These are phyloP conservation scores for Cryptococcus neoformans DNA, from an alignment of 1,284 basidiomycete species.

Conservation along the genomic window DNA sequence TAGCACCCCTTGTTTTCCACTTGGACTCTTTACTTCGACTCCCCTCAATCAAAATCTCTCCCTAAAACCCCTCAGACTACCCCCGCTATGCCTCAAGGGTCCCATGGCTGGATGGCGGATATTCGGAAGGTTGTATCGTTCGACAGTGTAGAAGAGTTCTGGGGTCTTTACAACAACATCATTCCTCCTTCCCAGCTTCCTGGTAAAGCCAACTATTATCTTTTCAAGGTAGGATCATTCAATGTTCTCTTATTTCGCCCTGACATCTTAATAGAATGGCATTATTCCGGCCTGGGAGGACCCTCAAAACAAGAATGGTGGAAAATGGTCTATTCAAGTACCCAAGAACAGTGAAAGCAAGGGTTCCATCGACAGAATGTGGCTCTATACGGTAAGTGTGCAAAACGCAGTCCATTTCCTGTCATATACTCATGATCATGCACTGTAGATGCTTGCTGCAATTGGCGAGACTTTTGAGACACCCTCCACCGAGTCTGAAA, in stretches of 20 bases:
- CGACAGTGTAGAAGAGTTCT: conserved; percentile 95
- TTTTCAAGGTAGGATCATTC: conserved; percentile 70
- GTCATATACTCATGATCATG: too few species aligned
- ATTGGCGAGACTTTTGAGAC: conserved; percentile 97
- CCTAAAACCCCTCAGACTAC: conserved; percentile 81
- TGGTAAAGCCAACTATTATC: conserved; percentile 96
- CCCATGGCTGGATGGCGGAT: conserved; percentile 83
- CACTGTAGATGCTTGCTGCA: conserved; percentile 82
- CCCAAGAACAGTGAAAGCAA: conserved; percentile 90
- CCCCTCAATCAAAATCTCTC: conserved; percentile 78
- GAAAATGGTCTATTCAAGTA: conserved; percentile 98
- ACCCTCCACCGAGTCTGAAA: conserved; percentile 48
- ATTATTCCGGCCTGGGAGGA: conserved; percentile 98
- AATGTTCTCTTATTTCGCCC: not conserved
- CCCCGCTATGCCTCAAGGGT: conserved; percentile 64
- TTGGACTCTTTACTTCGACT: conserved; percentile 99
- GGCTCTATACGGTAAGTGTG: conserved; percentile 87
- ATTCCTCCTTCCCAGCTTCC: conserved; percentile 90
- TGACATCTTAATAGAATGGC: conserved; percentile 61
- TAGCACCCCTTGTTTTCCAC: conserved; percentile 87
- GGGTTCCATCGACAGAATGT: conserved; percentile 83
- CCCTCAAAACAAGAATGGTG: conserved; percentile 90
- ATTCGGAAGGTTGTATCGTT: conserved; percentile 92
- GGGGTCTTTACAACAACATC: conserved; percentile 99
- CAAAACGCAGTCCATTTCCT: not conserved